These are phyloP conservation scores for Pontederia paniculata DNA, from an alignment of 176 grass and related monocot genomes.

Conservation along the genomic window DNA sequence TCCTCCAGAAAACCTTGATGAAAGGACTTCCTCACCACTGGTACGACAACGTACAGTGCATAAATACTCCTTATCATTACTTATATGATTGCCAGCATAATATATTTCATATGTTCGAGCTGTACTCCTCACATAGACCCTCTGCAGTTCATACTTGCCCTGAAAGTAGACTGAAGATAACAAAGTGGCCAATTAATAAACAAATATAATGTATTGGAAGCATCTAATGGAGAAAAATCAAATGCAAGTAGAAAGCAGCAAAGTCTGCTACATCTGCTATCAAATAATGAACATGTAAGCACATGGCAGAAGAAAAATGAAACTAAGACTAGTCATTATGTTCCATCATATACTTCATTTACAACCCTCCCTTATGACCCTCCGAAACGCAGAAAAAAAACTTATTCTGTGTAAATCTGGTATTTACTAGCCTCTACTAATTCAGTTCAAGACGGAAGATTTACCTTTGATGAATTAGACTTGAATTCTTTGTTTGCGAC, in stretches of 20 bases:
- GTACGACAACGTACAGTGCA: conserved; percentile 64
- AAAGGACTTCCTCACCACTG: conserved; percentile 28
- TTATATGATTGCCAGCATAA: conserved; percentile 35
- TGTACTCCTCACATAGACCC: conserved; percentile 65
- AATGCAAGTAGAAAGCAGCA: conserved; percentile 6
- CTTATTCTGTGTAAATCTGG: no score
- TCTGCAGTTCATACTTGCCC: conserved; percentile 58
- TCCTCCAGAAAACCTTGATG: conserved; percentile 22
- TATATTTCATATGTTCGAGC: conserved; percentile 87
- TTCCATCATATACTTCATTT: no score
- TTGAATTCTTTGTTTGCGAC: no score
- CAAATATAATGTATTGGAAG: no score
- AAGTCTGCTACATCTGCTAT: background rate
- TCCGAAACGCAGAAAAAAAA: no score
- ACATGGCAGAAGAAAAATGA: no score
- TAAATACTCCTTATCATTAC: conserved; percentile 57
- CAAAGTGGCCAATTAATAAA: conserved; percentile 14
- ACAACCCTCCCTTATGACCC: no score
- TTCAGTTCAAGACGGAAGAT: no score
- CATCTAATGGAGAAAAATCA: background rate
- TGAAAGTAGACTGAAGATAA: conserved; percentile 51
- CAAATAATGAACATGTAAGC: no score
- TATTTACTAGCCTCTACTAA: no score
- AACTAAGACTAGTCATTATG: no score
- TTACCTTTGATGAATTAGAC: no score